Evolutionary conservation across 257 asterid species (phyloP), one percentile per base, ranked within the genome.

Genomic region (Buddleja alternifolia): DNA sequence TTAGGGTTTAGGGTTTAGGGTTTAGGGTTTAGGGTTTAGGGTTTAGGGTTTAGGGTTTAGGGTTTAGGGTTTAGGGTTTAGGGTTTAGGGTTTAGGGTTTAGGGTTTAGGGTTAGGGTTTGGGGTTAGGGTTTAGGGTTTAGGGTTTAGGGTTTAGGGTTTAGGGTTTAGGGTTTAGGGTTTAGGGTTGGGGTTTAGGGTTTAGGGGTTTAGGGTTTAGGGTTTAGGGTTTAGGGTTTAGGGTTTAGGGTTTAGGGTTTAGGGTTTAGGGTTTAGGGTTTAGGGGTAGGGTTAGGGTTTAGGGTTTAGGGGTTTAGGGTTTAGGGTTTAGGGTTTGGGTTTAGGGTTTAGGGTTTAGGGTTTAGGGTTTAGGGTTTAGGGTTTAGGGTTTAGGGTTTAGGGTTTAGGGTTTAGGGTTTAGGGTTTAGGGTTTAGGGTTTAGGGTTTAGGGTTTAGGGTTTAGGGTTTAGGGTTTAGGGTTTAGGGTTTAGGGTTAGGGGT

Each of bases 291-390:
- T 21, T 45, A 29, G 64, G 69, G 67, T 20, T 36, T 45, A 17
- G 42, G 73, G 73, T 40, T 69, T 57, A 14, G 58, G 68, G 71
- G 76, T 62, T 72, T 72, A 21, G 76, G 76, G 76, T 51, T 72
- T 54, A 39, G 71, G 76, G 71, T 39, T 62, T 54, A 12, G 71
- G 76, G 71, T 39, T 72, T 40, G 4, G 66, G 74, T 14, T 55
- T 16, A n/a, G 68, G 52, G 42, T 42, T 48, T 14, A 25, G 63
- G 59, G 44, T 14, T 32, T 12, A 16, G 60, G 54, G 36, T 46
- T 45, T 20, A 17, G 59, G 58, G 29, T 46, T 23, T 11, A 17
- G 59, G 69, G 25, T 44, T 67, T 40, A 21, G 66, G 73, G 64
- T 54, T 68, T 39, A 21, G 51, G 74, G 57, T 41, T 70, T 57